Conservation (phyloP, 176 grass and related monocot genomes). For the Guadua angustifolia region DNA sequence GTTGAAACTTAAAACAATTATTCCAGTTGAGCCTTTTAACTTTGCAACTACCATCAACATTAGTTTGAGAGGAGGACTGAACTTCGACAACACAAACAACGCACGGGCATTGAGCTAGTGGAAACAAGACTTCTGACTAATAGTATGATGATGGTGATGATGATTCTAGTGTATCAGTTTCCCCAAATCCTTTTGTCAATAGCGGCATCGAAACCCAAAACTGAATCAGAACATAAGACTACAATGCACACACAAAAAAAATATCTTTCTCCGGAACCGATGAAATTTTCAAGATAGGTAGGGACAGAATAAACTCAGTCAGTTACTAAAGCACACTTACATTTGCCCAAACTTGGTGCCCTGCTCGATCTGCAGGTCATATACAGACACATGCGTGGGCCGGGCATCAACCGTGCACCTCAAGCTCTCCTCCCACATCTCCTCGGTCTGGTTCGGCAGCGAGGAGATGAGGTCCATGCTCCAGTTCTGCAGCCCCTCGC, state of each 20-base stretch:
- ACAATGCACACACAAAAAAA: background rate
- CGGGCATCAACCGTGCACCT: slow-evolving; percentile 56
- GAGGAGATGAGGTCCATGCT: slow-evolving; percentile 96
- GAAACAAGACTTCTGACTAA: background rate
- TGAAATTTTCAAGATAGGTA: background rate
- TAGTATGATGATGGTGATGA: background rate
- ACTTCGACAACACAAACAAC: too few species aligned
- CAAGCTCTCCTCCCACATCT: slow-evolving; percentile 94
- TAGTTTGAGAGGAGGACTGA: too few species aligned
- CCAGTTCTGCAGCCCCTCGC: slow-evolving; percentile 76
- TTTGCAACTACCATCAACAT: too few species aligned
- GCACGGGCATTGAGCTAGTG: too few species aligned
- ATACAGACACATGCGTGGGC: slow-evolving; percentile 74
- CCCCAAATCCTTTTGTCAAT: background rate
- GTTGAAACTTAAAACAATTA: background rate
- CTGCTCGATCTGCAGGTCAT: slow-evolving; percentile 90
- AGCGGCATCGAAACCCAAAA: background rate
- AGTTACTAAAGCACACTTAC: slow-evolving; percentile 42
- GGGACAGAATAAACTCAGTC: background rate
- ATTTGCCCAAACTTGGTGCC: slow-evolving; percentile 85
- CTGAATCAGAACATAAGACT: background rate
- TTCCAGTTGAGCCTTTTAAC: too few species aligned
- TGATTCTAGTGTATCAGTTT: background rate
- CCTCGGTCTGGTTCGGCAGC: slow-evolving; percentile 68
- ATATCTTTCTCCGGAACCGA: background rate